A percentile compares a stretch with the other conserved stretches of the same genome.
phyloP scores from a whole-genome alignment of 1,284 basidiomycete species.

The Leccinum huronense region DNA sequence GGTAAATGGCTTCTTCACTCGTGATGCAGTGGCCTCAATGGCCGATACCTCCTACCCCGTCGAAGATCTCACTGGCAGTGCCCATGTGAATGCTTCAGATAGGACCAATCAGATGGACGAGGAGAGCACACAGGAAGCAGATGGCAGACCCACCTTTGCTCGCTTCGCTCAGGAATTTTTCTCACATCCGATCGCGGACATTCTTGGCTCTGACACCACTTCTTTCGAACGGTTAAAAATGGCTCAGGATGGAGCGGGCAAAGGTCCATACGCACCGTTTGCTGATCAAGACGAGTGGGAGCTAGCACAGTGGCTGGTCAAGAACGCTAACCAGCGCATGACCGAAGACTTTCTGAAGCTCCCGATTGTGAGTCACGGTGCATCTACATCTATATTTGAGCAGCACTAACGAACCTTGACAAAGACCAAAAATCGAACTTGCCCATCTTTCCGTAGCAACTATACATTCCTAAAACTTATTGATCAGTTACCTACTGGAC shows the following conservation, averaged over 20 bases:
- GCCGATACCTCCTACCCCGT: background rate
- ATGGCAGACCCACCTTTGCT: background rate
- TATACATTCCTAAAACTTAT: background rate
- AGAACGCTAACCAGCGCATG: slow-evolving; percentile 1
- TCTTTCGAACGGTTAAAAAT: too few relatives aligned
- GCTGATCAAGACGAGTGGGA: slow-evolving; percentile 5
- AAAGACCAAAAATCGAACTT: background rate
- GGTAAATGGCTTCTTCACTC: background rate
- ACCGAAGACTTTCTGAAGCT: background rate
- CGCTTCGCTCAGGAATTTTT: background rate
- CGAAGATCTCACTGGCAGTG: background rate
- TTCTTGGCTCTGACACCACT: background rate
- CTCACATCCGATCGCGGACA: background rate
- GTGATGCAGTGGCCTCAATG: background rate
- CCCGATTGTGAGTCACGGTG: too few relatives aligned
- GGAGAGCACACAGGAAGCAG: background rate
- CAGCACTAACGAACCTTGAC: background rate
- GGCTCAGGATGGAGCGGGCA: background rate
- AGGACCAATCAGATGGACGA: background rate
- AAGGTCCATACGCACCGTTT: background rate
- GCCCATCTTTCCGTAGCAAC: background rate
- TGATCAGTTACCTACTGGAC: background rate
- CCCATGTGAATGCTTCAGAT: background rate
- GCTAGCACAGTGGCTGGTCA: slow-evolving; percentile 9
- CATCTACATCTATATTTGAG: too few relatives aligned